Conservation (phyloP, 2,329 filamentous ascomycete genomes). For the Hypoxylon sp. region DNA sequence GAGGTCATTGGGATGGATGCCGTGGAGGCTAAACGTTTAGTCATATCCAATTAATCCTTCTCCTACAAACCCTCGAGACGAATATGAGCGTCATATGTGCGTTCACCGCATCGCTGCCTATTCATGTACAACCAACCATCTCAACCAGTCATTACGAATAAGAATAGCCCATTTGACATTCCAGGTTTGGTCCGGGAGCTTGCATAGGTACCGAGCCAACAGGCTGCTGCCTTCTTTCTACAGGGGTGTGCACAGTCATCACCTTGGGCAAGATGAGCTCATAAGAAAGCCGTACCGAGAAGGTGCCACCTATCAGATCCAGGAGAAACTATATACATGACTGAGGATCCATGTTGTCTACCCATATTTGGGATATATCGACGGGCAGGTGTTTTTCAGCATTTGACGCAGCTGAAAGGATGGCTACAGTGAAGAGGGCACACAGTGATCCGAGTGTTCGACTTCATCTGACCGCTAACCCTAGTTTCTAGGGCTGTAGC, state of each 20-base stretch:
- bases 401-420: background rate
- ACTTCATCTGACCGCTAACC: background rate
- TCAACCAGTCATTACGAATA: background rate
- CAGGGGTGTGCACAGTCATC: background rate
- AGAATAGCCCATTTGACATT: background rate
- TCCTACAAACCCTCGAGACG: background rate
- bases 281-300: background rate
- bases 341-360: background rate
- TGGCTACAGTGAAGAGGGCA: background rate
- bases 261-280: background rate
- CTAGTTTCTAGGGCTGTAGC: background rate
- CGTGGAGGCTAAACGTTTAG: background rate
- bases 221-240: background rate
- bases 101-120: background rate
- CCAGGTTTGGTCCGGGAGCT: background rate
- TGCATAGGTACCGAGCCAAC: background rate
- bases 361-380: background rate
- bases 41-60: background rate
- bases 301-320: background rate
- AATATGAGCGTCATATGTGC: background rate
- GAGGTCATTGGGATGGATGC: background rate
- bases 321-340: background rate
- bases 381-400: background rate
- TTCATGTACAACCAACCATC: background rate
- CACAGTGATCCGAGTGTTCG: background rate